Percentiles rank a stretch among this genome's conserved stretches.
Evolutionary conservation across 306 rosid species (phyloP).

Genomic region (Casuarina cunninghamiana): DNA sequence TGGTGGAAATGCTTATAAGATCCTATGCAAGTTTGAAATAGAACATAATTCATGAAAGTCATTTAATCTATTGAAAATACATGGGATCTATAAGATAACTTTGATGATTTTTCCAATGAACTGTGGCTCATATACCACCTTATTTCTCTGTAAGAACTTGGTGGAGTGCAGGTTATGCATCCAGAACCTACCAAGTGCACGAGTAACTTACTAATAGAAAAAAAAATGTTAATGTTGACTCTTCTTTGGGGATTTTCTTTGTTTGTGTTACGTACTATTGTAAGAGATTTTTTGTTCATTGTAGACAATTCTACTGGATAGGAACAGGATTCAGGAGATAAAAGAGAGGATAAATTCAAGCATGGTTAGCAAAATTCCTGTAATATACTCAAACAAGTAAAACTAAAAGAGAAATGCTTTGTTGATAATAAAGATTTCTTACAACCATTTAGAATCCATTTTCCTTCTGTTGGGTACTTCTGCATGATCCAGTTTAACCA

Average conservation of each 20-base stretch:
- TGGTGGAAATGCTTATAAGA: background rate
- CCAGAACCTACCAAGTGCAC: background rate
- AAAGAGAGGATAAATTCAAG: background rate
- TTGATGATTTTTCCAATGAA: background rate
- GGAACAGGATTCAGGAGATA: background rate
- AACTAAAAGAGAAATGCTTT: background rate
- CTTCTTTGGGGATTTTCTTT: background rate
- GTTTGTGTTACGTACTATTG: constrained; percentile 4
- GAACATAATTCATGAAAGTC: background rate
- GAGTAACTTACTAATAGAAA: background rate
- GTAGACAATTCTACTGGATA: background rate
- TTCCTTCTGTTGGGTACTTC: constrained; percentile 1
- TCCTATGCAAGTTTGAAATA: background rate
- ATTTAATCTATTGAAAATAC: background rate
- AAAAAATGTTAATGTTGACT: background rate
- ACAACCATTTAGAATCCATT: background rate
- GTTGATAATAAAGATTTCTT: background rate
- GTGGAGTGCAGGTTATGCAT: background rate
- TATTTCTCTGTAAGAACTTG: background rate
- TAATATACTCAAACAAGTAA: background rate
- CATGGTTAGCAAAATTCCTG: background rate
- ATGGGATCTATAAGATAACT: background rate
- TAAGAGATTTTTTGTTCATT: background rate
- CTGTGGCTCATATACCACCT: background rate
- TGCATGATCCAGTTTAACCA: constrained; percentile 7